These are phyloP conservation scores for Mentha longifolia DNA, from an alignment of 257 asterid genomes.

Conservation along the genomic window DNA sequence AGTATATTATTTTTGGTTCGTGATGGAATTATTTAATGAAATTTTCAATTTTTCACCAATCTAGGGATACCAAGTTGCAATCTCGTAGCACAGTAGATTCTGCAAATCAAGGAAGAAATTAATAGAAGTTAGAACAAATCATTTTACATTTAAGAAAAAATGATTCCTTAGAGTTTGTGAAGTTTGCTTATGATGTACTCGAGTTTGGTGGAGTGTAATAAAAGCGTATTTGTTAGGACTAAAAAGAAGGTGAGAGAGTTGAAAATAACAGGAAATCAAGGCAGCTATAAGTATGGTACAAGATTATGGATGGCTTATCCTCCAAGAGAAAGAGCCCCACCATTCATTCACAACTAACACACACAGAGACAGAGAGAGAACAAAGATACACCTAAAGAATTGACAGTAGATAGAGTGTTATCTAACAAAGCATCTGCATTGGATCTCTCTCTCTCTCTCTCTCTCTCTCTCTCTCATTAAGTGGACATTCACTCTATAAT, in stretches of 20 bases:
- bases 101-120: background rate
- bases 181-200: conserved; percentile 41
- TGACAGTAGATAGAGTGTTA: conserved; percentile 21
- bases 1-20: no score
- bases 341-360: conserved; percentile 38
- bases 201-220: conserved; percentile 41
- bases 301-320: conserved; percentile 46
- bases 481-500: conserved; percentile 33
- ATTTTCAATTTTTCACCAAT: background rate
- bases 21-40: no score
- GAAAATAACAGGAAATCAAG: conserved; percentile 9
- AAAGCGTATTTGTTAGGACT: conserved; percentile 35
- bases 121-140: background rate
- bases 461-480: conserved; percentile 26
- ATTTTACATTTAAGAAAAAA: background rate
- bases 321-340: conserved; percentile 59
- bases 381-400: background rate
- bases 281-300: background rate
- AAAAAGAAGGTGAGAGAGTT: conserved; percentile 18
- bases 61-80: background rate
- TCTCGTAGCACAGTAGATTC: no score
- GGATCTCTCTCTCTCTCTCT: conserved; percentile 23
- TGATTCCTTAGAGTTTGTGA: background rate
- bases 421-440: conserved; percentile 19
- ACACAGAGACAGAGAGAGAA: conserved; percentile 32